Conservation (phyloP, 164 flowering plant species). For the Stephania yunnanensis region DNA sequence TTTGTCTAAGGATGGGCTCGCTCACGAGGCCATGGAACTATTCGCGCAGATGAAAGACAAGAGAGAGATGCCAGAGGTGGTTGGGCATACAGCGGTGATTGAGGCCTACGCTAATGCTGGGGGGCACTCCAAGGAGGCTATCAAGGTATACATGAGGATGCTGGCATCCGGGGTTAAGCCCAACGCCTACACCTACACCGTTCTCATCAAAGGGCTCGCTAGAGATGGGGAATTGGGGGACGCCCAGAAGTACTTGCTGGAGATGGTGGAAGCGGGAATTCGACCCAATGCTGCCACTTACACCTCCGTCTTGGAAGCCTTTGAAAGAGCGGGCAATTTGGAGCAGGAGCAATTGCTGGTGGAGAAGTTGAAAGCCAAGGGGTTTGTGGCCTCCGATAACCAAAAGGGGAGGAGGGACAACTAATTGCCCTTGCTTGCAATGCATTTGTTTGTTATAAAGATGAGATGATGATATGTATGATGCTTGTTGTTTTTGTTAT, state of each 20-base stretch:
- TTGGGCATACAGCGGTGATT: conserved; percentile 78
- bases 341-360: conserved; percentile 53
- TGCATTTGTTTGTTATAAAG: too few relatives aligned
- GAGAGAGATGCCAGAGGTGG: conserved; percentile 81
- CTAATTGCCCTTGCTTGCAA: too few relatives aligned
- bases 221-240: conserved; percentile 39
- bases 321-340: conserved; percentile 39
- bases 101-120: conserved; percentile 79
- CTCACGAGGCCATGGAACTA: conserved; percentile 82
- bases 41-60: conserved; percentile 64
- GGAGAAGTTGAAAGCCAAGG: conserved; percentile 50
- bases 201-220: conserved; percentile 61
- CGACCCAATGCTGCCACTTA: conserved; percentile 47
- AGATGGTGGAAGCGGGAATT: conserved; percentile 76
- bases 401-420: too few relatives aligned
- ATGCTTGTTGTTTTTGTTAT: too few relatives aligned
- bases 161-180: conserved; percentile 68
- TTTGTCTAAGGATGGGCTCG: conserved; percentile 77
- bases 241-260: conserved; percentile 54
- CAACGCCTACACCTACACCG: conserved; percentile 70
- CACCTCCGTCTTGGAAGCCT: conserved; percentile 52
- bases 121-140: conserved; percentile 51
- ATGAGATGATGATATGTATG: too few relatives aligned
- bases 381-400: conserved; percentile 26
- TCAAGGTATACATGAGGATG: conserved; percentile 59